Percentiles rank a stretch among this genome's conserved stretches.
Evolutionary conservation across 202 grass and related monocot genomes (phyloP).

Genomic region (Panicum virgatum): DNA sequence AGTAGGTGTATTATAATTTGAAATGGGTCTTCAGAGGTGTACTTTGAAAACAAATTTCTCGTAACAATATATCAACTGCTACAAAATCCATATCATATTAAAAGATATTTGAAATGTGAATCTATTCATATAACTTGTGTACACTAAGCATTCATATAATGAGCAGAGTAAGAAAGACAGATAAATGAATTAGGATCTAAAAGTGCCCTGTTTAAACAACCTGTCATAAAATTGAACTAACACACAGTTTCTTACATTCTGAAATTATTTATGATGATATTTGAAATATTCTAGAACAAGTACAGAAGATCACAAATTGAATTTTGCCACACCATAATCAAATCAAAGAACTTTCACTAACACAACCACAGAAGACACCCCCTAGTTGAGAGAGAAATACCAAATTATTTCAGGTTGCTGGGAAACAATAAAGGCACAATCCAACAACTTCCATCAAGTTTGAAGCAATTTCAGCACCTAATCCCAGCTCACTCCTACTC

Average conservation of each 20-base stretch:
- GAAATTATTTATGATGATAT: background rate
- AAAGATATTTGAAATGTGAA: background rate
- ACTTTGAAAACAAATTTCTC: background rate
- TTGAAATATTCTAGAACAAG: slow-evolving; percentile 10
- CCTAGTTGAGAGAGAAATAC: background rate
- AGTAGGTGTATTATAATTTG: background rate
- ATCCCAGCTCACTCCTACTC: background rate
- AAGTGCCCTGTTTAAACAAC: background rate
- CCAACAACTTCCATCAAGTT: slow-evolving; percentile 8
- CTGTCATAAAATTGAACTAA: slow-evolving; percentile 17
- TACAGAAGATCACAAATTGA: background rate
- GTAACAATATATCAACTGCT: background rate
- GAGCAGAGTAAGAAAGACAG: background rate
- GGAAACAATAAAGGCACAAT: background rate
- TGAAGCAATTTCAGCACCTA: slow-evolving; percentile 11
- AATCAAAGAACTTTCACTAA: background rate
- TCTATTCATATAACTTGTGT: background rate
- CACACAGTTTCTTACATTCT: slow-evolving; percentile 11
- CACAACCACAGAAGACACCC: background rate
- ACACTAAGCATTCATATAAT: background rate
- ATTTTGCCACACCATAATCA: background rate
- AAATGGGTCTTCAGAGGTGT: background rate
- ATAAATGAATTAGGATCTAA: background rate
- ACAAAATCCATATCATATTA: background rate
- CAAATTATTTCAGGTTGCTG: background rate